Evolutionary conservation across 768 basidiomycete genomes (phyloP).

Genomic region (Leccinum imitatum): DNA sequence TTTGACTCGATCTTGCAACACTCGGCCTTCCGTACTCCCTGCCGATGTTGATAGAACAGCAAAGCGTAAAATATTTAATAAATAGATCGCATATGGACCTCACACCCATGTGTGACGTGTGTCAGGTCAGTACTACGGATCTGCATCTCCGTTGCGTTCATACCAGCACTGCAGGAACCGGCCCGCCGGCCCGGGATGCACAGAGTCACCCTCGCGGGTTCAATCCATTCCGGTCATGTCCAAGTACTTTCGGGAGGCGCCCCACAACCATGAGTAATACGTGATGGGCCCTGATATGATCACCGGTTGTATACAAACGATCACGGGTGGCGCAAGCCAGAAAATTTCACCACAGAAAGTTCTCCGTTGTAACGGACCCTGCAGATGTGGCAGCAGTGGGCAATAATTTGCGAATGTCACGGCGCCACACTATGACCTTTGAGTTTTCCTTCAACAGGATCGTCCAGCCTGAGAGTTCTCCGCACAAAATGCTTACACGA

Average conservation of each 20-base stretch:
- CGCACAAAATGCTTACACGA: neutral
- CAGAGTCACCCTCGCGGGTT: neutral
- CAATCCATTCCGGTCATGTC: neutral
- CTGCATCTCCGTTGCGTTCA: neutral
- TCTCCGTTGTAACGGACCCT: neutral
- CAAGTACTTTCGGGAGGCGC: neutral
- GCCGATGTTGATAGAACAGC: neutral
- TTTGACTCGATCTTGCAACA: neutral
- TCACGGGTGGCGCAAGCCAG: neutral
- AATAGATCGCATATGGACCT: neutral
- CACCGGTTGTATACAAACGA: neutral
- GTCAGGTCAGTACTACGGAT: neutral
- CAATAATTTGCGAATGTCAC: neutral
- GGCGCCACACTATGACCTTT: neutral
- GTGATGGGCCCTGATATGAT: neutral
- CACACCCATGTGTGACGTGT: neutral
- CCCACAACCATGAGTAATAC: neutral
- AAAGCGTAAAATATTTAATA: neutral
- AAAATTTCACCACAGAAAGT: neutral
- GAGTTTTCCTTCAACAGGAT: neutral
- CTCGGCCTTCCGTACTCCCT: neutral
- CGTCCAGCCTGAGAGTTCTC: neutral
- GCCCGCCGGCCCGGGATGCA: neutral
- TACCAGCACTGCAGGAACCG: neutral
- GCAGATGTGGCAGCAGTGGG: neutral